Evolutionary conservation across 208 protist genomes (phyloP).

Genomic region (Zelonia costaricensis): DNA sequence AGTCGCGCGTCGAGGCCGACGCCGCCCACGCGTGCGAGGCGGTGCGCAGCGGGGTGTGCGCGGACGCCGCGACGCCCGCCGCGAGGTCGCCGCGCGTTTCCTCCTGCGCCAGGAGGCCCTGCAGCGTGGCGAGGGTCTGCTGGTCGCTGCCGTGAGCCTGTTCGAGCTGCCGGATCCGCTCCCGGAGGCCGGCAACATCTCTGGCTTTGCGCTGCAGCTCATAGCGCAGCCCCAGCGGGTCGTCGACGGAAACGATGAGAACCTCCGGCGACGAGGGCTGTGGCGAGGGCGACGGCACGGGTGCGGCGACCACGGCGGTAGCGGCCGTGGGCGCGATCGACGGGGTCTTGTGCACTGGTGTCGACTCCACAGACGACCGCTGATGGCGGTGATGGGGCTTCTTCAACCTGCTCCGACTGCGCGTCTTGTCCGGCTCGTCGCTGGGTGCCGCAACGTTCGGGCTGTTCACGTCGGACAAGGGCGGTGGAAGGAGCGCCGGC

Average conservation of each 20-base stretch:
- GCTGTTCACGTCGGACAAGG: too few species aligned
- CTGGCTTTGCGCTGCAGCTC: slow-evolving; percentile 41
- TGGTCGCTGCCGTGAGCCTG: slow-evolving; percentile 17
- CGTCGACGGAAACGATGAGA: slow-evolving; percentile 24
- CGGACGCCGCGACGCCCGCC: background rate
- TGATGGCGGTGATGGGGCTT: too few species aligned
- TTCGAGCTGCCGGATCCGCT: slow-evolving; percentile 39
- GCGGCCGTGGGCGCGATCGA: background rate
- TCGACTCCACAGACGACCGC: too few species aligned
- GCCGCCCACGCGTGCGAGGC: too few species aligned
- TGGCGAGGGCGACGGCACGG: background rate
- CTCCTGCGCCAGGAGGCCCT: slow-evolving; percentile 37
- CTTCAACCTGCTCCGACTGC: background rate
- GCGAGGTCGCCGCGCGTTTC: slow-evolving; percentile 17
- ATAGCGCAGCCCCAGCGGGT: slow-evolving; percentile 34
- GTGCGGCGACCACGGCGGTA: background rate
- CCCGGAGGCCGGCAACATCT: slow-evolving; percentile 35
- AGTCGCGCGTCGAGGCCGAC: too few species aligned
- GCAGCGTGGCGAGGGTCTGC: slow-evolving; percentile 32
- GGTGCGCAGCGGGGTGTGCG: background rate
- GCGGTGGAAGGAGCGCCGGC: too few species aligned
- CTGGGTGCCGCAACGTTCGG: too few species aligned
- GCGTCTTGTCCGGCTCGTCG: too few species aligned
- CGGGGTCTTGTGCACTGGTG: too few species aligned
- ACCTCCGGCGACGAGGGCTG: slow-evolving; percentile 8